Evolutionary conservation across 495 filamentous ascomycete genomes (phyloP).

Genomic region (Aspergillus incahuasiensis): DNA sequence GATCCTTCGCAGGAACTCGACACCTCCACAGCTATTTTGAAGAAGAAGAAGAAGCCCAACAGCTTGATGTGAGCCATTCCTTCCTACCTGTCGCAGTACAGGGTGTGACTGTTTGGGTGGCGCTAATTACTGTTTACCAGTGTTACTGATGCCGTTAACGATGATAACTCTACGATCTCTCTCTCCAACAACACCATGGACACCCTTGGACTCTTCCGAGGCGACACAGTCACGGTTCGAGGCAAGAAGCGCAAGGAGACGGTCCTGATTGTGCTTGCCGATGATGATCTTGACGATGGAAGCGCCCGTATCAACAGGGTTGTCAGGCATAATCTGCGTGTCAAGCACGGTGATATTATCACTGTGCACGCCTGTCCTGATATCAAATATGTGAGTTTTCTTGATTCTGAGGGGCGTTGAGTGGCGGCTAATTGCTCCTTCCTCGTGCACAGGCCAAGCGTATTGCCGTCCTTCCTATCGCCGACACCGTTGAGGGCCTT

Average conservation of each 20-base stretch:
- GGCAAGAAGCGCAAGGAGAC: slow-evolving; percentile 99
- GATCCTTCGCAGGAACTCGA: slow-evolving; percentile 66
- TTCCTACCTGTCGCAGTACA: neutral
- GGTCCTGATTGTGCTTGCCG: slow-evolving; percentile 91
- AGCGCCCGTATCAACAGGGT: slow-evolving; percentile 96
- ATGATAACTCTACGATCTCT: slow-evolving; percentile 99
- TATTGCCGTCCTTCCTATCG: slow-evolving; percentile 96
- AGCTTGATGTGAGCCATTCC: slow-evolving; percentile 72
- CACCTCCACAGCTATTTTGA: slow-evolving; percentile 94
- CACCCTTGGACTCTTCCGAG: slow-evolving; percentile 93
- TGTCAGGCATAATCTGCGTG: slow-evolving; percentile 93
- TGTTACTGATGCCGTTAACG: slow-evolving; percentile 95
- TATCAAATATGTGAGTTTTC: slow-evolving; percentile 93
- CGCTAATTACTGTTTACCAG: slow-evolving; percentile 48
- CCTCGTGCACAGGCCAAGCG: slow-evolving; percentile 74
- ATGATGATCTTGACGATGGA: slow-evolving; percentile 97
- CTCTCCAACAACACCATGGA: slow-evolving; percentile 99
- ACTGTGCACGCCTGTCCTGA: slow-evolving; percentile 99
- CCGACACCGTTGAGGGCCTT: slow-evolving; percentile 94
- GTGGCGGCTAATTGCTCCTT: slow-evolving; percentile 15
- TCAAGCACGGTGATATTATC: slow-evolving; percentile 96
- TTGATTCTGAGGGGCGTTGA: neutral
- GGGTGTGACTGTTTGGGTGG: neutral
- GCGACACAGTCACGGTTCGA: slow-evolving; percentile 95
- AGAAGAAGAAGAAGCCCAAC: slow-evolving; percentile 99